Percentiles rank a stretch among this genome's conserved stretches.
These are phyloP conservation scores for Calonectria ilicicola DNA, from an alignment of 2,329 filamentous ascomycete genomes.

Conservation along the genomic window DNA sequence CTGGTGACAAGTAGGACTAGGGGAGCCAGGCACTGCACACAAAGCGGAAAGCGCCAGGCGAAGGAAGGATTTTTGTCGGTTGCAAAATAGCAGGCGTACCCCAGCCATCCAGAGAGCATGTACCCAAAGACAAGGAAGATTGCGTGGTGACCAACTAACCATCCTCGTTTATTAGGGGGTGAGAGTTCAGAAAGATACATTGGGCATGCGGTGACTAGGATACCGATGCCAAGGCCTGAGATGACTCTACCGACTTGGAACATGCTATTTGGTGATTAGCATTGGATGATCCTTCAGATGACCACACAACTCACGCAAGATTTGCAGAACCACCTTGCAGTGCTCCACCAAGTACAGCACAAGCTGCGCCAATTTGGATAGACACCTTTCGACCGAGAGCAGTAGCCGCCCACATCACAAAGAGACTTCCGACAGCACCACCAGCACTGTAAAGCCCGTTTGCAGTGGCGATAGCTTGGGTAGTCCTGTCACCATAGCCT, in stretches of 20 bases:
- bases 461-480: constrained; percentile 59
- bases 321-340: constrained; percentile 59
- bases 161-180: constrained; percentile 57
- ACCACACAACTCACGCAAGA: constrained; percentile 47
- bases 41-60: constrained; percentile 58
- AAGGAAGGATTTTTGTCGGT: constrained; percentile 48
- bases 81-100: constrained; percentile 50
- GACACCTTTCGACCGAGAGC: constrained; percentile 57
- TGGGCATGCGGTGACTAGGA: constrained; percentile 51
- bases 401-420: constrained; percentile 63
- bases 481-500: constrained; percentile 59
- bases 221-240: constrained; percentile 56
- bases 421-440: constrained; percentile 58
- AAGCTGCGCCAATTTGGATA: constrained; percentile 58
- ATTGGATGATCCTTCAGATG: no score
- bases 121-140: constrained; percentile 60
- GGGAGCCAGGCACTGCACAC: constrained; percentile 54
- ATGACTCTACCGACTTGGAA: constrained; percentile 58
- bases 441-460: constrained; percentile 63
- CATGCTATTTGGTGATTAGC: constrained; percentile 30
- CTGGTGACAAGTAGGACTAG: constrained; percentile 50
- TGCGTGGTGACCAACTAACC: constrained; percentile 62
- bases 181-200: constrained; percentile 49
- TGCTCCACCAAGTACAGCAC: constrained; percentile 58
- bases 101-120: constrained; percentile 54